A percentile compares a stretch with the other conserved stretches of the same genome.
Conservation (phyloP, 164 flowering plant species). For the Macadamia integrifolia region DNA sequence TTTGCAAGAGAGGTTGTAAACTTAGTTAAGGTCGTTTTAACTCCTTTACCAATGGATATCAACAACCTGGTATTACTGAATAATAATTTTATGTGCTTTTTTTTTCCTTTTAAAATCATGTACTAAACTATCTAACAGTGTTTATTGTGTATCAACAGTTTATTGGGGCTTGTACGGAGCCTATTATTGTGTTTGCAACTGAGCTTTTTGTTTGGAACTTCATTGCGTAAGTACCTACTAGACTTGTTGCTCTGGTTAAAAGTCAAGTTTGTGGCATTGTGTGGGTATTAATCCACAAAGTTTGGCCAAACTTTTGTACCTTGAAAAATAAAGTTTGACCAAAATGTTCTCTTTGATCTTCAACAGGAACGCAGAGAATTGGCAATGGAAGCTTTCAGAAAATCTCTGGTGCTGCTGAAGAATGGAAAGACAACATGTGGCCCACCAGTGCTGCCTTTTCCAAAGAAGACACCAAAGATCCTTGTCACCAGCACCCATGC, state of each 20-base stretch:
- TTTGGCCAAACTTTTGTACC: neutral
- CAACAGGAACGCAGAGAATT: neutral
- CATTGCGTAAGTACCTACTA: constrained; percentile 72
- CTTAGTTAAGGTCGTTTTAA: constrained; percentile 72
- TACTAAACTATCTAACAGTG: neutral
- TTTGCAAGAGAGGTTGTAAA: constrained; percentile 87
- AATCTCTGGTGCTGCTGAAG: constrained; percentile 2
- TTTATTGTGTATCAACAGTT: too few relatives aligned
- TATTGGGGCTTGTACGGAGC: too few relatives aligned
- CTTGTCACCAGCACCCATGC: constrained; percentile 62
- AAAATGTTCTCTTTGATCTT: neutral
- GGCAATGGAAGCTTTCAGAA: constrained; percentile 1
- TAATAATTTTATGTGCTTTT: neutral
- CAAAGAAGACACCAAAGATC: constrained; percentile 48
- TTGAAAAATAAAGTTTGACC: neutral
- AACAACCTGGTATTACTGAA: too few relatives aligned
- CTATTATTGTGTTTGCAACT: constrained; percentile 81
- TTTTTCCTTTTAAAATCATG: neutral
- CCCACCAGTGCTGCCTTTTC: constrained; percentile 40
- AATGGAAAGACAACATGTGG: constrained; percentile 22
- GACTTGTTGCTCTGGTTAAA: constrained; percentile 1
- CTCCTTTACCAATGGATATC: neutral
- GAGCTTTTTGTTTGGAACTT: constrained; percentile 84
- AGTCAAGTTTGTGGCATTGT: too few relatives aligned
- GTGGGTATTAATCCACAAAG: neutral